These are phyloP conservation scores for Cutaneotrichosporon cavernicola DNA, from an alignment of 1,284 basidiomycete species.

Conservation along the genomic window DNA sequence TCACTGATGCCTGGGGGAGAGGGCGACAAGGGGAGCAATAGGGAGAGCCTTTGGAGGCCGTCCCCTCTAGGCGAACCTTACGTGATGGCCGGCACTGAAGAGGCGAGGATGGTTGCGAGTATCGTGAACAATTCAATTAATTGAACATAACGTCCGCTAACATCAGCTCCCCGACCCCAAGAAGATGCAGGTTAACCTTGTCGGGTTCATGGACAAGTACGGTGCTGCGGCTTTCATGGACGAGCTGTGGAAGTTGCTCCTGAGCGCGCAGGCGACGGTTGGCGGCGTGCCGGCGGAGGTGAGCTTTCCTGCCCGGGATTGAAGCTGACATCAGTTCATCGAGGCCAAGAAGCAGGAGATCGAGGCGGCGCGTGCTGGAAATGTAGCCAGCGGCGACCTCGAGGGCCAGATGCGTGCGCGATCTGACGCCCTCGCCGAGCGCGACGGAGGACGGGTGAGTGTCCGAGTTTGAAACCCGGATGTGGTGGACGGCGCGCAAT, in stretches of 20 bases:
- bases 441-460: slow-evolving; percentile 16
- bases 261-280: slow-evolving; percentile 84
- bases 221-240: slow-evolving; percentile 79
- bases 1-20: too few species aligned
- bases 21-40: too few species aligned
- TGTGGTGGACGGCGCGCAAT: background rate
- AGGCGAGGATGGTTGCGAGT: background rate
- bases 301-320: background rate
- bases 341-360: slow-evolving; percentile 96
- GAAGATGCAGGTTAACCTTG: slow-evolving; percentile 92
- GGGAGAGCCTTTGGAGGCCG: too few species aligned
- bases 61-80: too few species aligned
- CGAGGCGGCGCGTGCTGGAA: slow-evolving; percentile 60
- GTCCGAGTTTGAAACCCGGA: background rate
- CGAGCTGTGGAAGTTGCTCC: slow-evolving; percentile 80
- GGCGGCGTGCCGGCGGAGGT: slow-evolving; percentile 83
- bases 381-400: slow-evolving; percentile 6
- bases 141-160: background rate
- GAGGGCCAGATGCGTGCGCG: slow-evolving; percentile 25
- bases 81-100: background rate
- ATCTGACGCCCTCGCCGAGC: slow-evolving; percentile 11
- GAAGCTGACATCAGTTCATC: slow-evolving; percentile 61
- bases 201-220: slow-evolving; percentile 73
- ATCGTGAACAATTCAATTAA: too few species aligned
- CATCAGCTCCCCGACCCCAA: slow-evolving; percentile 80